phyloP scores from a whole-genome alignment of 108 stramenopile genomes.

The Skeletonema tropicum region DNA sequence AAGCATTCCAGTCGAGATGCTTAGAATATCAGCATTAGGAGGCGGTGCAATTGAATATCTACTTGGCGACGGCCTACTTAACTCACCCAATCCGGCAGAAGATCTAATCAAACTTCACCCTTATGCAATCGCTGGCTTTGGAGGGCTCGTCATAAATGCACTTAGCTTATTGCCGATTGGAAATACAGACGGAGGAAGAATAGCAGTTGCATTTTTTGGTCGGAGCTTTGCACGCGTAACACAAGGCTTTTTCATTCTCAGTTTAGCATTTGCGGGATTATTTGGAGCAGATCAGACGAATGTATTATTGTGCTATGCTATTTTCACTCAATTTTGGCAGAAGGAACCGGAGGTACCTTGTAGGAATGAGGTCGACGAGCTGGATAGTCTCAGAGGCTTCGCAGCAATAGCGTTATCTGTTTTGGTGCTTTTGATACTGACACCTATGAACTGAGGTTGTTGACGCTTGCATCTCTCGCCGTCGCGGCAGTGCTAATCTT shows the following conservation, averaged over 20 bases:
- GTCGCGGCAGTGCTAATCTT: too few species aligned
- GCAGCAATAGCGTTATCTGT: conserved; percentile 54
- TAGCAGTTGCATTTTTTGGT: conserved; percentile 71
- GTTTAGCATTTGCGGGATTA: conserved; percentile 56
- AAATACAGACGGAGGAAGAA: conserved; percentile 82
- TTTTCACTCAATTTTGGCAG: conserved; percentile 66
- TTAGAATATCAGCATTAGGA: conserved; percentile 57
- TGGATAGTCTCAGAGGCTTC: conserved; percentile 55
- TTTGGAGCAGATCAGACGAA: conserved; percentile 67
- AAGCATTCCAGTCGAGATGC: conserved; percentile 47
- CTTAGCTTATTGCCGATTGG: conserved; percentile 65
- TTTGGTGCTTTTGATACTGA: conserved; percentile 52
- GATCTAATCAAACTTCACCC: conserved; percentile 60
- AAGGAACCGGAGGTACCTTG: conserved; percentile 69
- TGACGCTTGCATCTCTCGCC: too few species aligned
- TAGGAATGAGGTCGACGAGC: conserved; percentile 71
- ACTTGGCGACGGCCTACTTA: conserved; percentile 47
- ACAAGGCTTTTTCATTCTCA: conserved; percentile 50
- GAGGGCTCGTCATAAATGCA: conserved; percentile 61
- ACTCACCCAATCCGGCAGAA: conserved; percentile 38
- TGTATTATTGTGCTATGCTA: conserved; percentile 56
- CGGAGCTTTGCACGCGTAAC: conserved; percentile 62
- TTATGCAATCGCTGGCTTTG: conserved; percentile 60
- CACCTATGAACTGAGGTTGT: conserved; percentile 33
- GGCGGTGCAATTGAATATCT: conserved; percentile 61